Evolutionary conservation across 2,329 filamentous ascomycete genomes (phyloP).

Genomic region (Diaporthe nobilis): DNA sequence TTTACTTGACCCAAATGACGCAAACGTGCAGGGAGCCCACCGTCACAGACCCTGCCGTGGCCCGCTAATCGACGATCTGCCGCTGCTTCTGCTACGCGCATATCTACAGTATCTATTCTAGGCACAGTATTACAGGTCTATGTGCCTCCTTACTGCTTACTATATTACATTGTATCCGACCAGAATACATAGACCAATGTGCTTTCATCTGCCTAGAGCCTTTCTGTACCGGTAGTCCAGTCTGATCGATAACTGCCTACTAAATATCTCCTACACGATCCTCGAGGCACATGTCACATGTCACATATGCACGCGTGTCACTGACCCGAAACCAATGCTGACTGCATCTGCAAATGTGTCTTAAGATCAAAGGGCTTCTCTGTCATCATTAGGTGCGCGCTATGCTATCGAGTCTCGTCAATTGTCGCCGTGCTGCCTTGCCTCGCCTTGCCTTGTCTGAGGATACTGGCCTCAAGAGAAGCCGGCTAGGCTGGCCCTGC

Average conservation of each 20-base stretch:
- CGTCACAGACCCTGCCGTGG: neutral
- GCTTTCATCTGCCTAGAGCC: too few species aligned
- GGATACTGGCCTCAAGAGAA: neutral
- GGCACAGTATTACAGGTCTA: neutral
- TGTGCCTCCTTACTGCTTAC: neutral
- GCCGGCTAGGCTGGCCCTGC: neutral
- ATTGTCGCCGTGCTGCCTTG: neutral
- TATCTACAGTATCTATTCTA: neutral
- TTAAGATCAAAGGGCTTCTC: neutral
- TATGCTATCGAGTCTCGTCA: neutral
- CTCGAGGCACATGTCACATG: neutral
- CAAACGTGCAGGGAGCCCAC: neutral
- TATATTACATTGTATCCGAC: too few species aligned
- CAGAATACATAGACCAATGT: too few species aligned
- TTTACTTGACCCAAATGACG: neutral
- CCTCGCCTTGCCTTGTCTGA: neutral
- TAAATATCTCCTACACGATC: neutral
- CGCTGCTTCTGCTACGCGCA: neutral
- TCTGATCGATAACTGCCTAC: neutral
- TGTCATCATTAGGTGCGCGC: neutral
- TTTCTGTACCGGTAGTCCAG: too few species aligned
- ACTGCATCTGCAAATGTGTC: neutral
- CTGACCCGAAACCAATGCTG: neutral
- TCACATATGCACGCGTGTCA: neutral
- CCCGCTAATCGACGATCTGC: constrained; percentile 9